Base-by-base conservation (phyloP, 352 stramenopile species). In the Phytophthora ramorum region DNA sequence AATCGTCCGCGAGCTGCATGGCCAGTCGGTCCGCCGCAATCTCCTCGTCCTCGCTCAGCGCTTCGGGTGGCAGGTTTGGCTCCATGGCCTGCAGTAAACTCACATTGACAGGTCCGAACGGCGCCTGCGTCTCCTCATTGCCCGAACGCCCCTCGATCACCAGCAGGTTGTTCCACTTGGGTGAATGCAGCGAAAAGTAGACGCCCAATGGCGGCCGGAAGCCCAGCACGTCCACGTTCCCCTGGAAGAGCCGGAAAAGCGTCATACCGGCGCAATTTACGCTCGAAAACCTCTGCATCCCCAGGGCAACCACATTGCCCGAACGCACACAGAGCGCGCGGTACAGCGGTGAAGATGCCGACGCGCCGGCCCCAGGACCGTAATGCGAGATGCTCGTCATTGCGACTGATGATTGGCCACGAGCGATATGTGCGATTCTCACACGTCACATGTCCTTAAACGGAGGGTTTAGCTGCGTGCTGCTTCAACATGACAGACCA, bases 161-260 rank as follows among this genome's bases (percentile, higher is more conserved):
- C 22, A 94, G 54, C 19, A 95, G 37, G 34, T 76, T 91, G 60
- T 70, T 92, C 88, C 88, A 96, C 57, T 91, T 91, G 43, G 88
- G 88, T 57, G 88, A 95, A 58, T 91, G 81, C 35, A 96, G 63
- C 20, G 87, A 78, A 66, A 85, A 94, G 73, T 96, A 96, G 26
- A 83, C 80, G 28, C 85, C 86, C 16, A 84, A 57, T 22, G 80
- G 71, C n/a, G 82, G 84, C 16, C 65, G 76, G 60, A 87, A 96
- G 51, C 88, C 88, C 54, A 92, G 62, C 43, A 93, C 71, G 47
- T 89, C 76, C 7, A 87, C 83, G 47, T 86, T 76, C 14, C 88
- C 88, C 61, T 94, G 86, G 75, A 93, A 94, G 17, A 96, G 74
- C 9, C 88, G 88, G 48, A 96, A 60, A 28, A 93, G 77, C 44